Percentiles rank a stretch among this genome's conserved stretches.
Conservation (phyloP, 1,139 yeast genomes). For the Debaryomyces robertsiae region DNA sequence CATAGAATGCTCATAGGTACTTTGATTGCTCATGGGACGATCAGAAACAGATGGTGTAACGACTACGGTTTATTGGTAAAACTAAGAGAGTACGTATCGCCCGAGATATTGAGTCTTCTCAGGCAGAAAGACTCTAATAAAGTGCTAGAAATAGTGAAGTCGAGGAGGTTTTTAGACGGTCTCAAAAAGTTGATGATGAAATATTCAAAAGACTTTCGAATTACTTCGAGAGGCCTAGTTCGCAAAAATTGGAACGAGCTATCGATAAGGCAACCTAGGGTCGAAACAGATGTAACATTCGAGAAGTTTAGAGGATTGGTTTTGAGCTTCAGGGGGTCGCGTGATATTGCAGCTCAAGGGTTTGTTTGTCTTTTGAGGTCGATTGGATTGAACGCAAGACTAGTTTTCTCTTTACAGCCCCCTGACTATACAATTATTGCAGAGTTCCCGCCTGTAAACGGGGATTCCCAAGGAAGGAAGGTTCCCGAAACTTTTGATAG, state of each 20-base stretch:
- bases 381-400: conserved; percentile 69
- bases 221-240: conserved; percentile 47
- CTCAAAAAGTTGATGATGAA: conserved; percentile 60
- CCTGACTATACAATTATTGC: conserved; percentile 68
- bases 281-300: conserved; percentile 30
- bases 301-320: conserved; percentile 45
- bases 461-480: conserved; percentile 2
- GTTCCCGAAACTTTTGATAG: not conserved
- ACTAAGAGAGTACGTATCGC: conserved; percentile 51
- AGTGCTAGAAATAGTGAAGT: conserved; percentile 46
- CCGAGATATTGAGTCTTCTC: conserved; percentile 44
- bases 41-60: conserved; percentile 77
- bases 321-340: conserved; percentile 58
- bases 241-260: conserved; percentile 65
- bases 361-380: conserved; percentile 77
- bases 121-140: conserved; percentile 41
- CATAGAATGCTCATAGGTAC: conserved; percentile 63
- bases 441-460: conserved; percentile 19
- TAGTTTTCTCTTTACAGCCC: conserved; percentile 84
- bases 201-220: conserved; percentile 63
- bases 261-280: conserved; percentile 24
- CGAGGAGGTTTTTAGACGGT: conserved; percentile 76
- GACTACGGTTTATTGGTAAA: conserved; percentile 42
- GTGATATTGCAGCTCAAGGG: conserved; percentile 86
- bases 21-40: conserved; percentile 64